Percentiles rank a stretch among this genome's conserved stretches.
Evolutionary conservation across 78 protist species (phyloP).

Genomic region (Bodo saltans): DNA sequence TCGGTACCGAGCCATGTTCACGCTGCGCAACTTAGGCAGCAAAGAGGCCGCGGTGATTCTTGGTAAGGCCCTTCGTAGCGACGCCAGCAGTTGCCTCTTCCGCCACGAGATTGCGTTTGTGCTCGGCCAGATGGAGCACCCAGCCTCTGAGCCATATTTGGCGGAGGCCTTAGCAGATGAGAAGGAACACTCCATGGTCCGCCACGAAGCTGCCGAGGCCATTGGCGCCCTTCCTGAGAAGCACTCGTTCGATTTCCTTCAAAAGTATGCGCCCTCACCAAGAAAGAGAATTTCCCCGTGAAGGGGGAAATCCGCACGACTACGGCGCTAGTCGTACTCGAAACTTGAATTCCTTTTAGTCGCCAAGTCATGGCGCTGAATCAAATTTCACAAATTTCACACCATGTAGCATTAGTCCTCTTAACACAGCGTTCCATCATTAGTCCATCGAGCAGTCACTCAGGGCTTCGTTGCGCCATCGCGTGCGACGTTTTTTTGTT

Average conservation of each 20-base stretch:
- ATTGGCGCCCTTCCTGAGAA: constrained; percentile 61
- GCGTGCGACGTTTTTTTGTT: too few species aligned
- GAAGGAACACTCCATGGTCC: constrained; percentile 63
- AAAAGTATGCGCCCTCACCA: too few species aligned
- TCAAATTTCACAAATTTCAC: too few species aligned
- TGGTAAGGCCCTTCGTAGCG: constrained; percentile 12
- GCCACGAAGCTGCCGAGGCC: constrained; percentile 81
- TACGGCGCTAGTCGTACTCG: too few species aligned
- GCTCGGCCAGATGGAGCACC: constrained; percentile 65
- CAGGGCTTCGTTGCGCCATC: too few species aligned
- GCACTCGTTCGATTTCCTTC: constrained; percentile 5
- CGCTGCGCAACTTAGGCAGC: constrained; percentile 39
- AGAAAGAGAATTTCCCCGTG: too few species aligned
- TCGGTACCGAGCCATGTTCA: constrained; percentile 50
- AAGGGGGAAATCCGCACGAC: too few species aligned
- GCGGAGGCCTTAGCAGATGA: constrained; percentile 17
- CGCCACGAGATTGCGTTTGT: constrained; percentile 77
- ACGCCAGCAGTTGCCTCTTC: constrained; percentile 42
- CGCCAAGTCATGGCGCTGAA: too few species aligned
- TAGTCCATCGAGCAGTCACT: too few species aligned
- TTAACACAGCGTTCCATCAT: too few species aligned
- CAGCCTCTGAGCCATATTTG: constrained; percentile 31
- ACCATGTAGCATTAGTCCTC: too few species aligned
- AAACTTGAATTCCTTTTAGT: too few species aligned
- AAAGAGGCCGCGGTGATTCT: not conserved